Evolutionary conservation across 257 asterid genomes (phyloP).

Genomic region (Solanum microdontum): DNA sequence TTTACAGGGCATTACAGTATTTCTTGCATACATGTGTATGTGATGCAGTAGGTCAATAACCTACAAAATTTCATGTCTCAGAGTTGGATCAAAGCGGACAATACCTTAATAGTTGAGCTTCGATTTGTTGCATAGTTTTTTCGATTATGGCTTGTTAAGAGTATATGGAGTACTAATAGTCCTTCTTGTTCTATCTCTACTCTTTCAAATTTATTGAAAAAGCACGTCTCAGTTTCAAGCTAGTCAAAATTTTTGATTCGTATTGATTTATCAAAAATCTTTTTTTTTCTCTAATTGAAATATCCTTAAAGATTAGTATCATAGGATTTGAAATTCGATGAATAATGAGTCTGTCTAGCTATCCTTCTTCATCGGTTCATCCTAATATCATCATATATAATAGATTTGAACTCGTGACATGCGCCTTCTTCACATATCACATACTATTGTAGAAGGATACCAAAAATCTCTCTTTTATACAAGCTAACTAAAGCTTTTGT

Average conservation of each 20-base stretch:
- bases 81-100: background rate
- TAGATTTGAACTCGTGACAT: background rate
- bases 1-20: background rate
- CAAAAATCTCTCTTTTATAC: background rate
- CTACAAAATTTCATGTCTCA: background rate
- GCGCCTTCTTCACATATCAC: background rate
- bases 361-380: background rate
- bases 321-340: background rate
- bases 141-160: background rate
- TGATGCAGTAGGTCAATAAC: background rate
- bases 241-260: background rate
- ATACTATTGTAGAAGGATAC: background rate
- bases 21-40: background rate
- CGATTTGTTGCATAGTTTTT: background rate
- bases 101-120: background rate
- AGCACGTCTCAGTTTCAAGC: background rate
- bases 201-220: background rate
- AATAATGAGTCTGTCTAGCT: too few species aligned
- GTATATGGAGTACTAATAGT: background rate
- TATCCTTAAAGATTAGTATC: background rate
- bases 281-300: background rate
- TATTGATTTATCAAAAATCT: background rate
- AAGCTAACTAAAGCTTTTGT: background rate
- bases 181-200: background rate
- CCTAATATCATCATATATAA: background rate